These are phyloP conservation scores for Hirschfeldia incana DNA, from an alignment of 345 rosid genomes.

Conservation along the genomic window DNA sequence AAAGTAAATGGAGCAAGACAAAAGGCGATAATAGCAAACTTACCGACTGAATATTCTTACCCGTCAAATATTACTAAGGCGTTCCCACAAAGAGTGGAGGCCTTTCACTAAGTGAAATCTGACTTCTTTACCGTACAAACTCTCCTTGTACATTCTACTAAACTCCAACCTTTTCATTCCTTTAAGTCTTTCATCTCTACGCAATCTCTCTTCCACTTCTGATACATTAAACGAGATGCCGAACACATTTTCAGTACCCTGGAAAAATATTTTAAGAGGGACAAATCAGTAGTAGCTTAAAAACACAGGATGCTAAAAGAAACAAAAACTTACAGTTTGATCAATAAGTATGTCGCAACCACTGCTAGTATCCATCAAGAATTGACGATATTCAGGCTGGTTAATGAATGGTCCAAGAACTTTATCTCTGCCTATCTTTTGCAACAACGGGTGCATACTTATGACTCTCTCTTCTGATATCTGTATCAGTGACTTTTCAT, in stretches of 20 bases:
- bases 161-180: neutral
- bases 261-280: neutral
- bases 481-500: neutral
- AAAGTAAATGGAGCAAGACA: too few species aligned
- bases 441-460: neutral
- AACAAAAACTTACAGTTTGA: neutral
- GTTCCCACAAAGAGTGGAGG: neutral
- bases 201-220: neutral
- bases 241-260: neutral
- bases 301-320: neutral
- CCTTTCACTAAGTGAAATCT: slow-evolving; percentile 5
- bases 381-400: neutral
- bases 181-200: neutral
- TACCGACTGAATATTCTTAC: neutral
- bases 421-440: neutral
- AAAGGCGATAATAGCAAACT: neutral
- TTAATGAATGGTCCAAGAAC: neutral
- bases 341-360: neutral
- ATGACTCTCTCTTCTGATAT: neutral
- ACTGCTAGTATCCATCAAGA: neutral
- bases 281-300: neutral
- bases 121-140: neutral
- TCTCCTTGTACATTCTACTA: neutral
- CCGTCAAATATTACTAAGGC: neutral
- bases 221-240: neutral